Base-by-base conservation (phyloP, 2,329 filamentous ascomycete genomes). In the Zopfia rhizophila region DNA sequence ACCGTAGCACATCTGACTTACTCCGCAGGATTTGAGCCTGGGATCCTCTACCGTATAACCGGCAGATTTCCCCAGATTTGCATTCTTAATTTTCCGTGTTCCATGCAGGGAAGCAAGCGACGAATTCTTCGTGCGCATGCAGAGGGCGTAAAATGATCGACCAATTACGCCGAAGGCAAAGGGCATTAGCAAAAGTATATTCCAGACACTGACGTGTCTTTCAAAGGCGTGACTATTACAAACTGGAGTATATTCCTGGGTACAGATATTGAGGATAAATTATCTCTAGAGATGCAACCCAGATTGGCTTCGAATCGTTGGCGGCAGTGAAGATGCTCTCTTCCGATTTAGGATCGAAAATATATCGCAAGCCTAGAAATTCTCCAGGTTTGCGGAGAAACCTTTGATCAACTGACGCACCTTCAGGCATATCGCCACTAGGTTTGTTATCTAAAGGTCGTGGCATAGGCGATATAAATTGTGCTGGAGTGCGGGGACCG, bases 401-500 rank as follows among this genome's bases (percentile, higher is more conserved):
- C 19, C 33, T 38, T 38, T 51, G 38, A 41, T 51, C 47, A 54
- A 50, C 42, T 54, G 51, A 54, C 42, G 47, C 22, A 14, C 51
- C 39, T 11, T 23, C 33, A 19, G n/a, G 13, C 19, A 13, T 38
- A 38, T 54, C 33, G 46, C 46, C 41, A 44, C 51, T 27, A 33
- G 43, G 33, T 37, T 40, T 12, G n/a, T 12, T 38, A 30, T 58
- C 51, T 30, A 22, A 12, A 28, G 35, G 48, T 54, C 54, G 53
- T 61, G 61, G 58, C 51, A 45, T 47, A 11, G n/a, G 22, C 22
- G 37, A 23, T 53, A 52, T 44, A 29, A 30, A 52, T 36, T 57
- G 54, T 58, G 58, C n/a, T n/a, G n/a, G n/a, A n/a, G n/a, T n/a
- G n/a, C n/a, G n/a, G n/a, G n/a, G n/a, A n/a, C n/a, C n/a, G n/a